Evolutionary conservation across 179 eudicot species (phyloP).

Genomic region (Actinidia polygama): DNA sequence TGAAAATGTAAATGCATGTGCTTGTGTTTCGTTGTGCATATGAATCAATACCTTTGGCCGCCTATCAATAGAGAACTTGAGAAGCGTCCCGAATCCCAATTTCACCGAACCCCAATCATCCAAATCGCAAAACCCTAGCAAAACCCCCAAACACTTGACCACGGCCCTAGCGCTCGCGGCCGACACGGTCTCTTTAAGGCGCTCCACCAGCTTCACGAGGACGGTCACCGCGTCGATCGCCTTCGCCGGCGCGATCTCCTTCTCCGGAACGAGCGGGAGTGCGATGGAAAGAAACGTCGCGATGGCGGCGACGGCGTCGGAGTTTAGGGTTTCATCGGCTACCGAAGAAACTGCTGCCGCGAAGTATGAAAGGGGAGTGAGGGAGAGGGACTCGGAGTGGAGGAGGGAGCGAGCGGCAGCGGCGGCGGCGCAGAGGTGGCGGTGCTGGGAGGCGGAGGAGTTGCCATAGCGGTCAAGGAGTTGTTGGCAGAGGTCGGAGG

Average conservation of each 20-base stretch:
- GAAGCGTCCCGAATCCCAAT: conserved; percentile 50
- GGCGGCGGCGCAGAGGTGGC: conserved; percentile 87
- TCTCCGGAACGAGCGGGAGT: conserved; percentile 58
- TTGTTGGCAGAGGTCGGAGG: conserved; percentile 62
- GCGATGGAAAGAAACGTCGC: conserved; percentile 66
- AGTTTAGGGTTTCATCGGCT: conserved; percentile 45
- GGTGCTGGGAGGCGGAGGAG: conserved; percentile 86
- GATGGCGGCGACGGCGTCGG: conserved; percentile 62
- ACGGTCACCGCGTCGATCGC: conserved; percentile 61
- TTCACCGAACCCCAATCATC: conserved; percentile 59
- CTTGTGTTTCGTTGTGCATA: not conserved
- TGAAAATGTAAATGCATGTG: not conserved
- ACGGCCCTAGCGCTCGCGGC: conserved; percentile 66
- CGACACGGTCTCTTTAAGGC: conserved; percentile 31
- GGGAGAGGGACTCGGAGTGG: conserved; percentile 54
- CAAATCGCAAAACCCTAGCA: conserved; percentile 69
- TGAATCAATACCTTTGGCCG: conserved; percentile 72
- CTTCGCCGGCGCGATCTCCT: conserved; percentile 42
- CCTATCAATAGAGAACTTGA: conserved; percentile 67
- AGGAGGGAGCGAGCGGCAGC: conserved; percentile 80
- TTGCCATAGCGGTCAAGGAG: conserved; percentile 74
- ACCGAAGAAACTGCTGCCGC: conserved; percentile 66
- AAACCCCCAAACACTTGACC: conserved; percentile 85
- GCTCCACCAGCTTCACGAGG: conserved; percentile 47
- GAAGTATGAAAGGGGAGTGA: conserved; percentile 79